Base-by-base conservation (phyloP, 352 stramenopile genomes). In the Aphanomyces euteiches region DNA sequence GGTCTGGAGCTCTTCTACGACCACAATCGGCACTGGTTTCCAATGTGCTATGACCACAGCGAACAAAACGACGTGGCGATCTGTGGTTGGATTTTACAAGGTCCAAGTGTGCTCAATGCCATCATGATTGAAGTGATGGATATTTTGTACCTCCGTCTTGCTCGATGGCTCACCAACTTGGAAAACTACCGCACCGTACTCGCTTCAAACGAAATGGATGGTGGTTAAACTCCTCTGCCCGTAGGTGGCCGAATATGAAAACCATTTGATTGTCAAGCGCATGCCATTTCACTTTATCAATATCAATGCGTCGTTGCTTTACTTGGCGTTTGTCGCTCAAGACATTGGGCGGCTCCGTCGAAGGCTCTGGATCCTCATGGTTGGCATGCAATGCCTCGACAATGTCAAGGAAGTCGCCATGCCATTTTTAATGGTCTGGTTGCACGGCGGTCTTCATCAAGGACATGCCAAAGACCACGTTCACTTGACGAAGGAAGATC, bases 211-310 rank as follows among this genome's bases (percentile, higher is more conserved):
- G n/a, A 3, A 38, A 7, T 41, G 10, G 3, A 34, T 4, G 40
- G 56, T 7, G 4, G n/a, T 38, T 37, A 7, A 13, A 21, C 4
- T 36, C 10, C 12, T 59, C 28, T 28, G 28, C 28, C 28, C 28
- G 28, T 36, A 66, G 57, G 57, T 76, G 5, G 75, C 76, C 56
- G 82, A 88, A 72, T 83, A 86, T 59, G 82, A 90, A 40, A 81
- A 86, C 19, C 81, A 90, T 39, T 72, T 90, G n/a, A 80, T 90
- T 47, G 75, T 83, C 21, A 90, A 90, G 67, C 75, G 82, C 17
- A 90, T 90, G 80, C 82, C 82, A 39, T 90, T 90, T 71, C 80
- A 90, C 71, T 84, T 90, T 40, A 79, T 90, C 43, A 90, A 90
- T 73, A 86, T 78, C 79, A 90, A 90, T 60, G 82, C 82, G 38